Conservation (phyloP, 306 rosid genomes). For the Cucurbita moschata region DNA sequence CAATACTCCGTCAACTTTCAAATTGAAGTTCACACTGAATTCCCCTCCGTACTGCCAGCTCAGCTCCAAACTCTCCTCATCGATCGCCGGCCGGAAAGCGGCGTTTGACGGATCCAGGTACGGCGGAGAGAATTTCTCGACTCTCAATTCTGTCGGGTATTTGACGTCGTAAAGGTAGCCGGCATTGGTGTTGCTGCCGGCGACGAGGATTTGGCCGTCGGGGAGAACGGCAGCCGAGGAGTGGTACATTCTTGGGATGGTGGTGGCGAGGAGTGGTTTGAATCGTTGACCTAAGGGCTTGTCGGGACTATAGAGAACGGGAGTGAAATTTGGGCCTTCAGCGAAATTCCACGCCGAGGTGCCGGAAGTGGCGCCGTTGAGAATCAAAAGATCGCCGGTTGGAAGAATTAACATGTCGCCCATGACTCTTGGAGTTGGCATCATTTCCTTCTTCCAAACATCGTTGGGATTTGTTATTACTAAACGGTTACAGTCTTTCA, state of each 20-base stretch:
- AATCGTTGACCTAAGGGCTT: slow-evolving; percentile 21
- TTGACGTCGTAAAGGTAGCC: slow-evolving; percentile 25
- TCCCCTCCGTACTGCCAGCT: slow-evolving; percentile 5
- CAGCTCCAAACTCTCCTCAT: neutral
- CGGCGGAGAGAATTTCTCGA: slow-evolving; percentile 67
- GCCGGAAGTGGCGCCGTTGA: slow-evolving; percentile 65
- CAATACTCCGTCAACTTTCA: neutral
- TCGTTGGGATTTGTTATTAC: slow-evolving; percentile 29
- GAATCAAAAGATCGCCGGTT: slow-evolving; percentile 46
- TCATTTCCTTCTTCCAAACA: slow-evolving; percentile 33
- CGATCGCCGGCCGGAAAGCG: slow-evolving; percentile 19
- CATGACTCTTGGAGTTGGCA: slow-evolving; percentile 71
- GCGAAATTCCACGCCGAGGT: slow-evolving; percentile 74
- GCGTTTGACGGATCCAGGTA: slow-evolving; percentile 26
- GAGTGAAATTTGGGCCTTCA: slow-evolving; percentile 43
- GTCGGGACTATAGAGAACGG: slow-evolving; percentile 35
- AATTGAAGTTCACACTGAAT: slow-evolving; percentile 13
- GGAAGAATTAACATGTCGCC: slow-evolving; percentile 63
- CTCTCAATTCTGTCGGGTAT: slow-evolving; percentile 59
- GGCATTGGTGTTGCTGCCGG: slow-evolving; percentile 70
- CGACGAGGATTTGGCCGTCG: slow-evolving; percentile 46
- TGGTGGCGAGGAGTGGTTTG: slow-evolving; percentile 6
- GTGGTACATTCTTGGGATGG: slow-evolving; percentile 75
- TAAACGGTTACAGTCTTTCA: slow-evolving; percentile 46
- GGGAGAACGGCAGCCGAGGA: slow-evolving; percentile 61